Percentiles rank a stretch among this genome's conserved stretches.
phyloP scores from a whole-genome alignment of 2,329 filamentous ascomycete genomes.

The Graphium sp. region DNA sequence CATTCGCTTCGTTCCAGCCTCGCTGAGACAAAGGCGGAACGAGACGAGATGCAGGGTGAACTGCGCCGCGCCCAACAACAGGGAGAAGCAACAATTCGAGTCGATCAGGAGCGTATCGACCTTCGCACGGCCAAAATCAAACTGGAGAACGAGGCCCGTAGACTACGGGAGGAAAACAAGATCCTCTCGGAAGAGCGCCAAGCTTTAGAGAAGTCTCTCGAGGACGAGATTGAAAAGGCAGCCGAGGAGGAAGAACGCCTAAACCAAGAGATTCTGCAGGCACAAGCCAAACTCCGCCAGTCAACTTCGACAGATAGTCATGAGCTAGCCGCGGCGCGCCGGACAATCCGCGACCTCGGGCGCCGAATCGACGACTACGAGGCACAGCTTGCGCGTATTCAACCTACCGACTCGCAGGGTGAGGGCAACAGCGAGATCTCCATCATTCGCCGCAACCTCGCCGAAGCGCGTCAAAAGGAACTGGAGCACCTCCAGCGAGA shows the following conservation, averaged over 20 bases:
- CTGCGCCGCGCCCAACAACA: conserved; percentile 36
- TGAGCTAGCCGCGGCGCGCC: conserved; percentile 40
- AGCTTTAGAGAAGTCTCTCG: conserved; percentile 43
- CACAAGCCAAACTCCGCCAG: conserved; percentile 27
- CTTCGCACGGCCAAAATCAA: conserved; percentile 50
- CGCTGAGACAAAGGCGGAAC: conserved; percentile 43
- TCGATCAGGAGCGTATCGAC: conserved; percentile 54
- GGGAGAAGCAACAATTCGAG: conserved; percentile 38
- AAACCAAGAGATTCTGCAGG: conserved; percentile 32
- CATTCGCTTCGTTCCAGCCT: conserved; percentile 37
- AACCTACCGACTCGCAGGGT: conserved; percentile 15
- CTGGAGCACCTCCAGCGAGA: conserved; percentile 50
- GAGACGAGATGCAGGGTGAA: conserved; percentile 48
- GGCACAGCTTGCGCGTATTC: conserved; percentile 17
- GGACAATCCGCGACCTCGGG: conserved; percentile 50
- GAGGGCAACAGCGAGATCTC: conserved; percentile 38
- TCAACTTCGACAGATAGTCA: conserved; percentile 29
- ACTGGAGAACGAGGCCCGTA: conserved; percentile 49
- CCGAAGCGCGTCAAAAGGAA: conserved; percentile 48
- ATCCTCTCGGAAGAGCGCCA: conserved; percentile 37
- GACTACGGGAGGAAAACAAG: conserved; percentile 47
- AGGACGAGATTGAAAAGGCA: conserved; percentile 49
- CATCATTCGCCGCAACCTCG: conserved; percentile 43
- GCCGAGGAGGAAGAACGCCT: conserved; percentile 49
- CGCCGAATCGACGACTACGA: conserved; percentile 39